These are phyloP conservation scores for Laguncularia racemosa DNA, from an alignment of 345 rosid species.

Conservation along the genomic window DNA sequence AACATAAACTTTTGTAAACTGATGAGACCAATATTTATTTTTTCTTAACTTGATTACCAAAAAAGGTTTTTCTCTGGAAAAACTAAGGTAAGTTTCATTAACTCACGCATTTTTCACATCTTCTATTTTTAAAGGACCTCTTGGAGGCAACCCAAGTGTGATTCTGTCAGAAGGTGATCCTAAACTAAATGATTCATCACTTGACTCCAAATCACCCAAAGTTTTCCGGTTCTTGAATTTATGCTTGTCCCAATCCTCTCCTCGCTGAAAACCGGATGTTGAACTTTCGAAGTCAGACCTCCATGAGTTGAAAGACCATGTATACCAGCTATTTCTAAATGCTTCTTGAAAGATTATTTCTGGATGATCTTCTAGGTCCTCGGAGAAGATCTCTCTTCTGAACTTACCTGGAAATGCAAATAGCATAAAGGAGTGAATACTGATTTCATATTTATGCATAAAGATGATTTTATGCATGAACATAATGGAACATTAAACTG, in stretches of 20 bases:
- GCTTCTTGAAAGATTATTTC: constrained; percentile 31
- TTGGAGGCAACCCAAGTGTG: constrained; percentile 55
- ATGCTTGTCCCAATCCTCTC: constrained; percentile 39
- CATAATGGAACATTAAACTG: too few relatives aligned
- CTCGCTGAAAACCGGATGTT: constrained; percentile 48
- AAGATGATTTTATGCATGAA: too few relatives aligned
- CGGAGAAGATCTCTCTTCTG: constrained; percentile 30
- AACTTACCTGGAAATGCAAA: constrained; percentile 31
- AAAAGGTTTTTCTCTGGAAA: background rate
- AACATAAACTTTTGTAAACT: background rate
- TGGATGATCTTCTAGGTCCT: constrained; percentile 31
- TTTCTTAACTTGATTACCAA: background rate
- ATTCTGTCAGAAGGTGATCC: constrained; percentile 61
- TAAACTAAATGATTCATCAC: constrained; percentile 23
- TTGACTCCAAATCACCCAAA: constrained; percentile 32
- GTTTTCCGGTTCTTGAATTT: constrained; percentile 33
- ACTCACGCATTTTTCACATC: constrained; percentile 87
- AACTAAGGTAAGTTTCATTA: background rate
- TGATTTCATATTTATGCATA: too few relatives aligned
- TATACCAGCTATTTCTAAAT: constrained; percentile 44
- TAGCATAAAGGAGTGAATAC: background rate
- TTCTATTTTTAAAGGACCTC: constrained; percentile 52
- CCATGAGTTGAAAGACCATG: constrained; percentile 28
- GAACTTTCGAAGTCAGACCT: constrained; percentile 20
- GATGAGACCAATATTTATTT: background rate